These are phyloP conservation scores for Blastobotrys robertii DNA, from an alignment of 805 yeast genomes.

Conservation along the genomic window DNA sequence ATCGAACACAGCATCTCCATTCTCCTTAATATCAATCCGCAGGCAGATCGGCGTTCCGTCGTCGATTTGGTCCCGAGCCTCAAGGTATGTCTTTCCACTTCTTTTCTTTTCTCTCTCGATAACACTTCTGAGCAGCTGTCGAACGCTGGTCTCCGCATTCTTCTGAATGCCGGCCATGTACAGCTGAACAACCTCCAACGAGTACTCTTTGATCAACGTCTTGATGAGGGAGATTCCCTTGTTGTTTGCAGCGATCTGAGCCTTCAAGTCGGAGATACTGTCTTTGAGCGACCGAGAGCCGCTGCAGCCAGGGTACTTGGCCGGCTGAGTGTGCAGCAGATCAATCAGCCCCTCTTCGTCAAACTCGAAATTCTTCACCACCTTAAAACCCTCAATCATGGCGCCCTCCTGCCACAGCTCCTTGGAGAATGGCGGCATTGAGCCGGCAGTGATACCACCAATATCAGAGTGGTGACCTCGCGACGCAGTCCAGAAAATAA, in stretches of 20 bases:
- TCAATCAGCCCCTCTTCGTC: constrained; percentile 61
- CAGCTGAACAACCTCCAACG: constrained; percentile 45
- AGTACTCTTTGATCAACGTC: constrained; percentile 52
- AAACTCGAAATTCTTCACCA: constrained; percentile 63
- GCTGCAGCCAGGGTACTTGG: constrained; percentile 74
- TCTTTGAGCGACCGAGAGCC: constrained; percentile 82
- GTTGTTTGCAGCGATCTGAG: constrained; percentile 82
- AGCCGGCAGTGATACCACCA: constrained; percentile 86
- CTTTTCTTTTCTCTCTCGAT: constrained; percentile 31
- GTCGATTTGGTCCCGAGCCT: constrained; percentile 25
- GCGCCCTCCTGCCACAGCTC: constrained; percentile 88
- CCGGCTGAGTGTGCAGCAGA: constrained; percentile 61
- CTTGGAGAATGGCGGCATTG: constrained; percentile 89
- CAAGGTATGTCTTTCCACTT: constrained; percentile 18
- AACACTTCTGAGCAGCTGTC: constrained; percentile 38
- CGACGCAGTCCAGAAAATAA: constrained; percentile 83
- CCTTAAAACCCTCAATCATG: constrained; percentile 63
- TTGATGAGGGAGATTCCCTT: constrained; percentile 66
- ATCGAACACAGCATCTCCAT: constrained; percentile 65
- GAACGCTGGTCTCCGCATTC: constrained; percentile 69
- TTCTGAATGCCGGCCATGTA: constrained; percentile 79
- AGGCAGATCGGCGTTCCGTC: constrained; percentile 27
- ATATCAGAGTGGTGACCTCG: constrained; percentile 96
- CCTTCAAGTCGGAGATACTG: constrained; percentile 73
- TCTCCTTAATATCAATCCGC: constrained; percentile 34